Evolutionary conservation across 1,139 yeast genomes (phyloP).

Genomic region (Yamadazyma epiphylla): DNA sequence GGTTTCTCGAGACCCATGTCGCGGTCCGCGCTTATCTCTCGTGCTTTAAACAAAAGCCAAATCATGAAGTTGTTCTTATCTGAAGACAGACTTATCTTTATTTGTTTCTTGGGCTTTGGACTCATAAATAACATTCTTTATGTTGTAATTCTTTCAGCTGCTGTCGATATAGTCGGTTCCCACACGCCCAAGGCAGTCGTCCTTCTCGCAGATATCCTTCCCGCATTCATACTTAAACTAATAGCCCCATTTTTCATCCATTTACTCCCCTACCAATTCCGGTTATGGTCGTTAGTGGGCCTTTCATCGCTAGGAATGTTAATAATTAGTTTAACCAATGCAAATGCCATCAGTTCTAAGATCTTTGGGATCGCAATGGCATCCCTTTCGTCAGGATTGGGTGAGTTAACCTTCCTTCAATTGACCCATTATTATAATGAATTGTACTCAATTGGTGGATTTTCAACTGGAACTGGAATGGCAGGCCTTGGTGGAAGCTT

Average conservation of each 20-base stretch:
- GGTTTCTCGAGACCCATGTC: too few species aligned
- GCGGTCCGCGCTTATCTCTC: too few species aligned
- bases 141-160: constrained; percentile 89
- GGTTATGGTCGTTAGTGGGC: constrained; percentile 54
- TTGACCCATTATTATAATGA: constrained; percentile 68
- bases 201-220: constrained; percentile 79
- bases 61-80: constrained; percentile 9
- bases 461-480: constrained; percentile 93
- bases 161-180: constrained; percentile 85
- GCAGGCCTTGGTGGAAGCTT: constrained; percentile 86
- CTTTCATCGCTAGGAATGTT: constrained; percentile 78
- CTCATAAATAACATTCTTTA: constrained; percentile 83
- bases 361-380: constrained; percentile 78
- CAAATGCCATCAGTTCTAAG: constrained; percentile 27
- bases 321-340: constrained; percentile 47
- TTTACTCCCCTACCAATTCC: constrained; percentile 48
- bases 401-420: constrained; percentile 85
- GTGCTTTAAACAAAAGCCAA: too few species aligned
- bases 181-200: constrained; percentile 82
- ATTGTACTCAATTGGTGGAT: constrained; percentile 64
- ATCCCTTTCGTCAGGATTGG: constrained; percentile 81
- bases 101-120: constrained; percentile 79
- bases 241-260: constrained; percentile 80
- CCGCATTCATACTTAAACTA: constrained; percentile 70
- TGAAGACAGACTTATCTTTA: constrained; percentile 24